Conservation (phyloP, 352 stramenopile genomes). For the Thalassiosira hispida region DNA sequence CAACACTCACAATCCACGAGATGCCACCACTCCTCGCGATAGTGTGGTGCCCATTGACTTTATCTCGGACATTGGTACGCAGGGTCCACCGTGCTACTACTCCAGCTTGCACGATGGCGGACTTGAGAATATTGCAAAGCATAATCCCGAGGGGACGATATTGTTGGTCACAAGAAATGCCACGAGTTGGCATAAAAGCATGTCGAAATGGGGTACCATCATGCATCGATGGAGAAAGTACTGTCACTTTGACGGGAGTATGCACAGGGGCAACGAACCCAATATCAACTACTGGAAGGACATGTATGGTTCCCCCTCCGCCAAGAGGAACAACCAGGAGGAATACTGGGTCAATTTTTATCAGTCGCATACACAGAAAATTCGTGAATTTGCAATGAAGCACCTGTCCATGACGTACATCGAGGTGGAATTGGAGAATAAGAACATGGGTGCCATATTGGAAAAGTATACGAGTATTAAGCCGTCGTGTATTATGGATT, state of each 20-base stretch:
- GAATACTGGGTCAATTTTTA: constrained; percentile 59
- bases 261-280: constrained; percentile 5
- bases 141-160: constrained; percentile 58
- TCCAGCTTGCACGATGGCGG: constrained; percentile 50
- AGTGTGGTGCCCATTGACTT: constrained; percentile 34
- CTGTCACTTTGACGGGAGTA: constrained; percentile 43
- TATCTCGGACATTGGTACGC: constrained; percentile 51
- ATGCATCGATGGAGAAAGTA: constrained; percentile 27
- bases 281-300: constrained; percentile 35
- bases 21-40: not conserved
- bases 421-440: constrained; percentile 53
- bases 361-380: constrained; percentile 58
- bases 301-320: not conserved
- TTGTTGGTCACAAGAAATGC: constrained; percentile 49
- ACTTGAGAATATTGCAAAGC: constrained; percentile 52
- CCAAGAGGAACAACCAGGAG: not conserved
- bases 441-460: constrained; percentile 36
- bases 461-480: constrained; percentile 53
- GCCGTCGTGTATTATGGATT: constrained; percentile 47
- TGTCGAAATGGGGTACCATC: constrained; percentile 42
- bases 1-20: constrained; percentile 26
- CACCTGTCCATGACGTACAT: constrained; percentile 63
- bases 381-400: constrained; percentile 59
- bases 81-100: constrained; percentile 54
- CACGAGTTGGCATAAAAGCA: constrained; percentile 36